These are phyloP conservation scores for Lachancea fermentati DNA, from an alignment of 805 yeast species.

Conservation along the genomic window DNA sequence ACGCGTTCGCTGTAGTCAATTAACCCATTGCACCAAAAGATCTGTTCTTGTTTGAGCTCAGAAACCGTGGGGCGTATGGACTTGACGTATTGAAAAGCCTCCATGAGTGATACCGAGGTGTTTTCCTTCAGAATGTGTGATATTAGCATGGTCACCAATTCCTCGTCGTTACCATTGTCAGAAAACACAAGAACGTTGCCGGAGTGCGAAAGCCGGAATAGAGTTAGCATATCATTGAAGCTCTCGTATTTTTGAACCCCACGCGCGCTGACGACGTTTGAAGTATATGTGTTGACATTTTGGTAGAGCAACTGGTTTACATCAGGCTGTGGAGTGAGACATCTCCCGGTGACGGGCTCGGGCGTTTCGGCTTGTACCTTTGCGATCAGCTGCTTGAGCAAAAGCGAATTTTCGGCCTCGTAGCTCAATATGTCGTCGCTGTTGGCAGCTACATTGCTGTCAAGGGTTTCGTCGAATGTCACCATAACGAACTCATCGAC, in stretches of 20 bases:
- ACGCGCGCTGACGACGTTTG: conserved; percentile 8
- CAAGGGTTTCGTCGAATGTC: conserved; percentile 33
- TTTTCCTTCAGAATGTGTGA: conserved; percentile 24
- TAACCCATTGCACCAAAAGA: conserved; percentile 23
- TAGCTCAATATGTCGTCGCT: conserved; percentile 23
- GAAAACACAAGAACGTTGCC: conserved; percentile 25
- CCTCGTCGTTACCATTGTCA: conserved; percentile 25
- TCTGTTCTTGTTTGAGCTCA: conserved; percentile 17
- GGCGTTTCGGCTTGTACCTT: background rate
- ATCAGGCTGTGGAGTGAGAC: conserved; percentile 15
- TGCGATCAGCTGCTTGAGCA: conserved; percentile 11
- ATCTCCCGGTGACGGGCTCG: conserved; percentile 2
- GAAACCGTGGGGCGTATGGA: conserved; percentile 22
- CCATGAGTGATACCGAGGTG: conserved; percentile 18
- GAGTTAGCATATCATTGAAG: conserved; percentile 27
- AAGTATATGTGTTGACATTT: conserved; percentile 4
- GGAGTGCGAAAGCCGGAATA: conserved; percentile 18
- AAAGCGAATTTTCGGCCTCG: conserved; percentile 22
- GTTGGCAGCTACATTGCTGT: conserved; percentile 7
- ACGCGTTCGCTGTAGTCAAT: conserved; percentile 21
- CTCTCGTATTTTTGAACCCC: conserved; percentile 19
- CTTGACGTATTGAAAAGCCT: conserved; percentile 28
- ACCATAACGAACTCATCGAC: conserved; percentile 31
- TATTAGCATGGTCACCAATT: conserved; percentile 21
- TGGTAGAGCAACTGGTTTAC: conserved; percentile 6